Base-by-base conservation (phyloP, 1,139 yeast genomes). In the Candida tropicalis region DNA sequence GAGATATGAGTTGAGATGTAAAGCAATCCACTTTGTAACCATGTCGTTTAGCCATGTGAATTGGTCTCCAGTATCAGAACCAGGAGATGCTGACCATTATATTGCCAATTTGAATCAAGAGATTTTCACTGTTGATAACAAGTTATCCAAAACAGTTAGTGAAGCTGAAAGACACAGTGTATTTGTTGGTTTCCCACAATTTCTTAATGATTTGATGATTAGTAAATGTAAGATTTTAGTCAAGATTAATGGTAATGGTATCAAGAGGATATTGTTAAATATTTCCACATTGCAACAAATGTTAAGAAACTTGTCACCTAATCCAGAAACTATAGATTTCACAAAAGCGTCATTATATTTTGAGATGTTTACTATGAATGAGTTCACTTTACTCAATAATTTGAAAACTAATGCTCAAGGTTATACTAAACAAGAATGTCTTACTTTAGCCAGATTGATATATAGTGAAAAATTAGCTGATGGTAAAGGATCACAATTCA, bases 271-370 rank as follows among this genome's bases (percentile, higher is more conserved):
- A 50, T 66, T 82, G 46, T 74, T 84, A 55, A 87, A 88, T 58
- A 82, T 87, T 27, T 75, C 81, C 44, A 84, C 87, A 0, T 64
- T 88, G 39, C 95, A 87, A 63, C 95, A 87, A 58, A 80, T 84
- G 74, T 75, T 85, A 47, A 76, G 89, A 53, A 82, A 81, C 47
- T 71, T 87, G 17, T 75, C 81, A 52, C 62, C 67, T 16, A 74
- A 77, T 40, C 83, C 88, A 0, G 77, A 77, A 39, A 66, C 68
- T n/a, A 81, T 84, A 6, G 79, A 82, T 50, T 84, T 87, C 63
- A 63, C 75, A 15, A 65, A 70, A 33, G 75, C 88, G 0, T 65
- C 84, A 4, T 62, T 68, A 8, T 87, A 82, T 62, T 87, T 81
- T 58, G 81, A 81, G 36, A 56, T 80, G 55, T 73, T 79, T 59